A percentile compares a stretch with the other conserved stretches of the same genome.
phyloP scores from a whole-genome alignment of 1,139 yeast genomes.

The Pichia sp. region DNA sequence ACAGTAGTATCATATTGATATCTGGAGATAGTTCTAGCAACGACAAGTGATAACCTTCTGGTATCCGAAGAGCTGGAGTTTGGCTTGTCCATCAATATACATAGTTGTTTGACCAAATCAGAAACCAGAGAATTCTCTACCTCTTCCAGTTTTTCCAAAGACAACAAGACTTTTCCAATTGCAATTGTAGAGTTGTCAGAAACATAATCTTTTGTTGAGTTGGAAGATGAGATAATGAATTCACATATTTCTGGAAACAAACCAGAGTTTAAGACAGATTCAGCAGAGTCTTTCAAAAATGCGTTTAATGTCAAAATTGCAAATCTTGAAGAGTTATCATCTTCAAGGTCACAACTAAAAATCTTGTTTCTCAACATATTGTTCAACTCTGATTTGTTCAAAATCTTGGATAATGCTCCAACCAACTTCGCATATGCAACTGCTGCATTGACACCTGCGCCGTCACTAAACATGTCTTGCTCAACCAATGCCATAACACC shows the following conservation, averaged over 20 bases:
- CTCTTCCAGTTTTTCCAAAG: conserved; percentile 38
- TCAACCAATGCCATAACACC: conserved; percentile 73
- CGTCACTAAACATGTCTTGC: conserved; percentile 50
- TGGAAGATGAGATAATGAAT: conserved; percentile 46
- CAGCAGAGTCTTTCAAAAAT: conserved; percentile 71
- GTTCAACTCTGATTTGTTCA: conserved; percentile 62
- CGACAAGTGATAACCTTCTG: conserved; percentile 73
- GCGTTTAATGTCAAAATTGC: conserved; percentile 74
- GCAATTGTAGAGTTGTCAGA: conserved; percentile 81
- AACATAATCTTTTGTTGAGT: conserved; percentile 49
- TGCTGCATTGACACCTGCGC: conserved; percentile 44
- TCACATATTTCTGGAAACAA: conserved; percentile 45
- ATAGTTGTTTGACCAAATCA: conserved; percentile 39
- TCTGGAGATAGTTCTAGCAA: conserved; percentile 70
- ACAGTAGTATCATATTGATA: conserved; percentile 47
- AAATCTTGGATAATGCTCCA: conserved; percentile 69
- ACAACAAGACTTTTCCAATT: conserved; percentile 71
- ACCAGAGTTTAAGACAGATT: conserved; percentile 51
- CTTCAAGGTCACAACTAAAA: conserved; percentile 37
- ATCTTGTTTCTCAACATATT: conserved; percentile 59
- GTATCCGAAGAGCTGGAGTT: conserved; percentile 68
- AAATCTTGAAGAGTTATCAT: conserved; percentile 49
- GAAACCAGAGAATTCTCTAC: conserved; percentile 34
- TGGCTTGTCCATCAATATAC: conserved; percentile 48
- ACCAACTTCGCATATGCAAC: conserved; percentile 74